These are phyloP conservation scores for Acarospora socialis DNA, from an alignment of 2,329 filamentous ascomycete species.

Conservation along the genomic window DNA sequence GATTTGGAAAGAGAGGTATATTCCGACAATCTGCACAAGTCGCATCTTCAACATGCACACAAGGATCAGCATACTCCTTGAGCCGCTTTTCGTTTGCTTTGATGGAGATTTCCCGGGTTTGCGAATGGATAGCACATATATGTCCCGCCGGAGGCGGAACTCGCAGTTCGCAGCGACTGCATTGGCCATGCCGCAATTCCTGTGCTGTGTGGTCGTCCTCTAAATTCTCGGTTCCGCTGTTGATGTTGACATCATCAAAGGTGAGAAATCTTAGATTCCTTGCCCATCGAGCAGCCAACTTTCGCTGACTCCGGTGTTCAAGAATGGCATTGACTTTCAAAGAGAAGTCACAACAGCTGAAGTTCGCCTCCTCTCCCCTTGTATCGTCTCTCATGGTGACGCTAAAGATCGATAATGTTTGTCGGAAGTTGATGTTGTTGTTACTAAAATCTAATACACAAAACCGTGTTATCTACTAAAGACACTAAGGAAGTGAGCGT, in stretches of 20 bases:
- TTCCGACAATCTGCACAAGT: neutral
- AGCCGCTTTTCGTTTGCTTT: constrained; percentile 1
- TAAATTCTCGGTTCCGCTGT: neutral
- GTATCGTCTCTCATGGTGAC: neutral
- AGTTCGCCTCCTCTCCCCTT: neutral
- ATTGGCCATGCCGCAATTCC: neutral
- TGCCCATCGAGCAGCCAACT: neutral
- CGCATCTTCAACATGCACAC: neutral
- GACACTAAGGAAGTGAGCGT: neutral
- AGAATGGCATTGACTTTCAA: neutral
- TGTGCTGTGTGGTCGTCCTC: neutral
- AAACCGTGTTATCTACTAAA: neutral
- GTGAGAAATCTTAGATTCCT: constrained; percentile 1
- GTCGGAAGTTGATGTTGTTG: too few relatives aligned
- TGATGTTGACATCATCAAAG: neutral
- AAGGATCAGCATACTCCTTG: neutral
- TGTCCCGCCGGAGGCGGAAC: constrained; percentile 1
- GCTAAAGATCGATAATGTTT: neutral
- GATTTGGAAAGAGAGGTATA: constrained; percentile 3
- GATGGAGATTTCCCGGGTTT: neutral
- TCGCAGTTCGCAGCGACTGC: constrained; percentile 1
- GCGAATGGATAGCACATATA: neutral
- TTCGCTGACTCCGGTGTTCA: neutral
- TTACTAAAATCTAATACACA: too few relatives aligned
- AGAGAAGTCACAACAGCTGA: neutral